Evolutionary conservation across 2,329 filamentous ascomycete genomes (phyloP).

Genomic region (Fusarium sp.): DNA sequence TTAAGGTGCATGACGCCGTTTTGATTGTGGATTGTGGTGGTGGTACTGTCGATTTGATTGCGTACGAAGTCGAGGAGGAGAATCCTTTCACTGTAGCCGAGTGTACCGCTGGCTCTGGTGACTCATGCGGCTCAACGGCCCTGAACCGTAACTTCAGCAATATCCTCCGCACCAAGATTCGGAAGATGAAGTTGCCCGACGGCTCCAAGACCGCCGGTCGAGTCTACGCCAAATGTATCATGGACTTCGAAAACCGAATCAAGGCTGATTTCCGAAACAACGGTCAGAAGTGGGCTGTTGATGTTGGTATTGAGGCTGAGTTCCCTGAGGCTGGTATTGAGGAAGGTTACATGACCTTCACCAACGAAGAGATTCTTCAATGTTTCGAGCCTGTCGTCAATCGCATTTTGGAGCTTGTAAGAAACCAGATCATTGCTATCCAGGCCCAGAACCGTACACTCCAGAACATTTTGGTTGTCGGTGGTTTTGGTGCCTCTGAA

Average conservation of each 20-base stretch:
- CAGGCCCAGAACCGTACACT: constrained; percentile 94
- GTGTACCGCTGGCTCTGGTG: constrained; percentile 95
- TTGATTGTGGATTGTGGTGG: constrained; percentile 98
- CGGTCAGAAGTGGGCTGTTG: constrained; percentile 98
- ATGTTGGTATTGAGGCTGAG: constrained; percentile 97
- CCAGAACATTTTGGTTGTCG: constrained; percentile 96
- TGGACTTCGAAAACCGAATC: constrained; percentile 99
- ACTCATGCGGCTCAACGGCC: constrained; percentile 97
- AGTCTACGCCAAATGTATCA: constrained; percentile 99
- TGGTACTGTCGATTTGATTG: constrained; percentile 98
- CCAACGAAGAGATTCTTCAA: constrained; percentile 98
- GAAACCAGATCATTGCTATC: constrained; percentile 99
- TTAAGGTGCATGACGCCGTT: constrained; percentile 98
- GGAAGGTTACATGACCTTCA: constrained; percentile 99
- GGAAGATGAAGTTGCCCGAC: constrained; percentile 98
- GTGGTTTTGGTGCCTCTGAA: constrained; percentile 97
- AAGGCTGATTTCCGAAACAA: constrained; percentile 99
- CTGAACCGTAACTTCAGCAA: constrained; percentile 99
- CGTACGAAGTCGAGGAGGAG: constrained; percentile 98
- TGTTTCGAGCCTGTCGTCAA: constrained; percentile 99
- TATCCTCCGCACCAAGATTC: constrained; percentile 95
- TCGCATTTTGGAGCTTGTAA: constrained; percentile 92
- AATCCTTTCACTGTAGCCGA: constrained; percentile 96
- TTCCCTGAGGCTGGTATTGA: constrained; percentile 98
- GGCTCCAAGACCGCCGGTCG: constrained; percentile 97